Percentiles rank a stretch among this genome's conserved stretches.
Conservation (phyloP, 1,139 yeast genomes). For the Scheffersomyces segobiensis region DNA sequence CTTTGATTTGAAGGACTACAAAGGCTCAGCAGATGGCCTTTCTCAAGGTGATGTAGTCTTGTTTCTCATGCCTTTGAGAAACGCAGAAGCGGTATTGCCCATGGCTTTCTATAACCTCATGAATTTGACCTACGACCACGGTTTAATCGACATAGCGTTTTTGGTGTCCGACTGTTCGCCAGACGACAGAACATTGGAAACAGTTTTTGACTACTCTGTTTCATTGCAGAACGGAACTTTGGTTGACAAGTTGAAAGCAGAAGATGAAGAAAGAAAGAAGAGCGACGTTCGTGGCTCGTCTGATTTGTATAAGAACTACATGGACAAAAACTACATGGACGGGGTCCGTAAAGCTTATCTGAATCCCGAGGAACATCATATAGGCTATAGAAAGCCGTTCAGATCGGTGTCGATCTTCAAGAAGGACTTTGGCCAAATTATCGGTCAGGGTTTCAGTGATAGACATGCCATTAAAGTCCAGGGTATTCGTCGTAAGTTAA, state of each 20-base stretch:
- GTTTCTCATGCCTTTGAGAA: slow-evolving; percentile 74
- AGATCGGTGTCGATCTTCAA: slow-evolving; percentile 73
- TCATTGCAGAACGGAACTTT: slow-evolving; percentile 73
- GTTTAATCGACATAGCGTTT: slow-evolving; percentile 78
- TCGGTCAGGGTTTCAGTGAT: slow-evolving; percentile 88
- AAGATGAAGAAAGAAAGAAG: slow-evolving; percentile 33
- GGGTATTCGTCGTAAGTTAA: slow-evolving; percentile 80
- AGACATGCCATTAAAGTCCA: slow-evolving; percentile 89
- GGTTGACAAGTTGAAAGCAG: slow-evolving; percentile 46
- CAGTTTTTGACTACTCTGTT: slow-evolving; percentile 63
- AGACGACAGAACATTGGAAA: slow-evolving; percentile 69
- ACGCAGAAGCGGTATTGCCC: slow-evolving; percentile 79
- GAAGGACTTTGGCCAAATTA: slow-evolving; percentile 82
- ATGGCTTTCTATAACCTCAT: slow-evolving; percentile 81
- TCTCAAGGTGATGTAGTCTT: slow-evolving; percentile 65
- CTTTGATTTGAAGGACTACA: slow-evolving; percentile 61
- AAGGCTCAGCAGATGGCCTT: slow-evolving; percentile 56
- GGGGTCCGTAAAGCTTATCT: slow-evolving; percentile 55
- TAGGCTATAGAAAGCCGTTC: slow-evolving; percentile 68
- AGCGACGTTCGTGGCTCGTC: slow-evolving; percentile 48
- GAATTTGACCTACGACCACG: slow-evolving; percentile 84
- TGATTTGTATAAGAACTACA: slow-evolving; percentile 65
- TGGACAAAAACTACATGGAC: slow-evolving; percentile 66
- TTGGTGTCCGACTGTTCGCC: slow-evolving; percentile 82
- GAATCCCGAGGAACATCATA: slow-evolving; percentile 53